Evolutionary conservation across 768 basidiomycete species (phyloP).

Genomic region (Mycena capillaripes): DNA sequence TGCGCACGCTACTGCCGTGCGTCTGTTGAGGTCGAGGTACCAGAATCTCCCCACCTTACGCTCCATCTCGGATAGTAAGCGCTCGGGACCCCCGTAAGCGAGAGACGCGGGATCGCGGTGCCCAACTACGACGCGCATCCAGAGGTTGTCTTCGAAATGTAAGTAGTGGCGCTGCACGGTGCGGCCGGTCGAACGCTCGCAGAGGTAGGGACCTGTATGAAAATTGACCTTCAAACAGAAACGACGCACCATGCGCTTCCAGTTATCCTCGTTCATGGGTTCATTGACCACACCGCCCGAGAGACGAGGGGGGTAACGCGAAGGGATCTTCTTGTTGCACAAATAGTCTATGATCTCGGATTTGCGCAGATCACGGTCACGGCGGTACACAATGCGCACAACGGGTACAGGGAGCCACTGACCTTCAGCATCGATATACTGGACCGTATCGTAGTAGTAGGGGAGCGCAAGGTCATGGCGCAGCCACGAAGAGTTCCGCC

Average conservation of each 20-base stretch:
- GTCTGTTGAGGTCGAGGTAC: too few relatives aligned
- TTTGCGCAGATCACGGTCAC: not conserved
- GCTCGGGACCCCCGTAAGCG: too few relatives aligned
- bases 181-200: too few relatives aligned
- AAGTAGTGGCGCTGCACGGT: too few relatives aligned
- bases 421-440: not conserved
- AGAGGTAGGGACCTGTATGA: too few relatives aligned
- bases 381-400: not conserved
- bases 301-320: not conserved
- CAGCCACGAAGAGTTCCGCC: not conserved
- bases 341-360: not conserved
- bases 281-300: not conserved
- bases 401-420: not conserved
- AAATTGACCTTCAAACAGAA: too few relatives aligned
- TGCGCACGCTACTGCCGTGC: too few relatives aligned
- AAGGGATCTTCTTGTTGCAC: not conserved
- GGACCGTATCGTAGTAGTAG: not conserved
- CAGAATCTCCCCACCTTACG: too few relatives aligned
- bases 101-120: too few relatives aligned
- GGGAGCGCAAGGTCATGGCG: not conserved
- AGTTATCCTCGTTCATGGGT: constrained; percentile 1
- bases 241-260: not conserved
- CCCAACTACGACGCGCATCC: too few relatives aligned
- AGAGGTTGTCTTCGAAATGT: too few relatives aligned
- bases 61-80: too few relatives aligned